Evolutionary conservation across 495 filamentous ascomycete genomes (phyloP).

Genomic region (Podospora pseudocomata): DNA sequence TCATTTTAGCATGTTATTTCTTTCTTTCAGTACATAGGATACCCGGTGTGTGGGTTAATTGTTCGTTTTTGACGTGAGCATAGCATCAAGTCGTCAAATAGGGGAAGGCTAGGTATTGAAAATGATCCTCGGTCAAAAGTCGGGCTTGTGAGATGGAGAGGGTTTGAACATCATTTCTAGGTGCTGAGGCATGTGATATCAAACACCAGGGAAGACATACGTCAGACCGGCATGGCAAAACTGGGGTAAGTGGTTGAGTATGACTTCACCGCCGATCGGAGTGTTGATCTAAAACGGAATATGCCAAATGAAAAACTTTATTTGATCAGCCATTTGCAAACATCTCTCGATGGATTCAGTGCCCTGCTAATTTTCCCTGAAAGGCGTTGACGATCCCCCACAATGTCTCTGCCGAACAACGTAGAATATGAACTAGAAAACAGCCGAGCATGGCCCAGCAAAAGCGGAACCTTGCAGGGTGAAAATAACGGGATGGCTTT

Average conservation of each 20-base stretch:
- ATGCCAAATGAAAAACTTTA: neutral
- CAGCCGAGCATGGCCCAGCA: neutral
- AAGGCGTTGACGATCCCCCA: neutral
- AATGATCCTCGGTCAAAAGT: neutral
- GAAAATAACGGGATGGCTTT: neutral
- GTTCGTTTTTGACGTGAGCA: neutral
- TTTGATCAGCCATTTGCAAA: neutral
- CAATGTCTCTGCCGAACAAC: neutral
- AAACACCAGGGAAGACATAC: neutral
- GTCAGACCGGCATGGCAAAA: neutral
- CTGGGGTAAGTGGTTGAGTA: neutral
- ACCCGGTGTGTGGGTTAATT: neutral
- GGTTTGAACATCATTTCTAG: neutral
- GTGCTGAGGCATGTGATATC: neutral
- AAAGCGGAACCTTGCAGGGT: neutral
- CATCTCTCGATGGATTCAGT: neutral
- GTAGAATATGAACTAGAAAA: neutral
- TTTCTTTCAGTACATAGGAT: neutral
- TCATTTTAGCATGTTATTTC: neutral
- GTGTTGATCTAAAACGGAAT: neutral
- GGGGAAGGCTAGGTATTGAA: neutral
- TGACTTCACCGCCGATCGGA: neutral
- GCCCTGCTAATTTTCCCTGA: neutral
- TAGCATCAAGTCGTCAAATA: neutral
- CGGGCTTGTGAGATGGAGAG: neutral